Base-by-base conservation (phyloP, 371 early-diverging fungal species). In the Actinomortierella ambigua region DNA sequence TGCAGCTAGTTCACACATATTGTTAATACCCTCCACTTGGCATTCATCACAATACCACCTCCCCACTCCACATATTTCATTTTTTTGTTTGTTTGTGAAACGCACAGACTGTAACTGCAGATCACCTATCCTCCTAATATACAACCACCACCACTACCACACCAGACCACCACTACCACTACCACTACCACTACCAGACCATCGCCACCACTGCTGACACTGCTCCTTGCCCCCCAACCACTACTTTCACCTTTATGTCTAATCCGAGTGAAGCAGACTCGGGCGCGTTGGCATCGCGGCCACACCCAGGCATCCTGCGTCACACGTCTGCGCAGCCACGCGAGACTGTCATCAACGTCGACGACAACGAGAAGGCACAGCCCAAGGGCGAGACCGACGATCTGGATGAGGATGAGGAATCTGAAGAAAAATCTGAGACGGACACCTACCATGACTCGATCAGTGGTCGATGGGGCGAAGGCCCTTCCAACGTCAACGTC, bases 401-500 rank as follows among this genome's bases (percentile, higher is more conserved):
- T 17, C n/a, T n/a, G n/a, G 64, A 60, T 15, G 54, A 54, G n/a
- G 59, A 63, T 7, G 54, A 57, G 1, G 60, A 54, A 3, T 54
- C 27, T 3, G 61, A 61, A 8, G 49, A 41, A 8, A 22, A 40
- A 22, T 67, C 67, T 23, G 71, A 65, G 11, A 29, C 41, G 13
- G 71, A 52, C 23, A 65, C 71, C 14, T 58, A 58, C 48, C 66
- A 71, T 15, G 71, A 65, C 27, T 59, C 66, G 42, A 49, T 61
- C 59, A 50, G 52, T 49, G 66, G 66, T 52, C 62, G 62, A 24
- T 67, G 67, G 67, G 67, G 67, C 40, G 67, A 67, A 29, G 67
- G 67, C 9, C 67, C 67, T 51, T 67, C 67, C 14, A 43, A 46
- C 2, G 67, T 67, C 42, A 61, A 61, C 44, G 67, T 67, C 1